phyloP scores from a whole-genome alignment of 768 basidiomycete genomes.

The Boletus rubescentipes region DNA sequence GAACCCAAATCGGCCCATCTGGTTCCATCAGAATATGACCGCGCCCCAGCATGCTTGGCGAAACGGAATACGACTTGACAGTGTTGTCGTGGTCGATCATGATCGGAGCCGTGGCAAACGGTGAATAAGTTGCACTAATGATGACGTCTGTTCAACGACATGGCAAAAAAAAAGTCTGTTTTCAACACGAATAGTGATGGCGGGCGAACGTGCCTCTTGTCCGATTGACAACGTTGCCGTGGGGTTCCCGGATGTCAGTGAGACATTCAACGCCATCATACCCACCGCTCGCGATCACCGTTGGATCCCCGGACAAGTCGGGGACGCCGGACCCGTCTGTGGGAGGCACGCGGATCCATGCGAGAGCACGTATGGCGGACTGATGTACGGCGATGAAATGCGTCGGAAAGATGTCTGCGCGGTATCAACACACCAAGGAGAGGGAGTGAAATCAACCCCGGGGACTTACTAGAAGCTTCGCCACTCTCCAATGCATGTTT shows the following conservation, averaged over 20 bases:
- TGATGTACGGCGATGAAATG: constrained; percentile 76
- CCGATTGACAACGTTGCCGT: constrained; percentile 68
- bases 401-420: constrained; percentile 53
- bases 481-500: constrained; percentile 40
- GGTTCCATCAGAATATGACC: constrained; percentile 74
- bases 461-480: constrained; percentile 31
- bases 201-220: constrained; percentile 57
- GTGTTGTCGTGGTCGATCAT: constrained; percentile 84
- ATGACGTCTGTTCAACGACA: constrained; percentile 57
- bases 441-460: background rate
- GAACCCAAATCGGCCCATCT: constrained; percentile 85
- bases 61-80: constrained; percentile 71
- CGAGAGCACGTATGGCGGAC: constrained; percentile 71
- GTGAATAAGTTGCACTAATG: constrained; percentile 62
- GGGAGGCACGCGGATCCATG: constrained; percentile 73
- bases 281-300: constrained; percentile 71
- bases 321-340: constrained; percentile 45
- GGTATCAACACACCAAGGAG: background rate
- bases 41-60: constrained; percentile 70
- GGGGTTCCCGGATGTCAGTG: constrained; percentile 73
- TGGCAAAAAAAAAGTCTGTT: no score
- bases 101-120: constrained; percentile 66
- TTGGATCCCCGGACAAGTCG: constrained; percentile 57
- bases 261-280: constrained; percentile 78
- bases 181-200: background rate